Conservation (phyloP, 1,284 basidiomycete species). For the Bondarzewia mesenterica region DNA sequence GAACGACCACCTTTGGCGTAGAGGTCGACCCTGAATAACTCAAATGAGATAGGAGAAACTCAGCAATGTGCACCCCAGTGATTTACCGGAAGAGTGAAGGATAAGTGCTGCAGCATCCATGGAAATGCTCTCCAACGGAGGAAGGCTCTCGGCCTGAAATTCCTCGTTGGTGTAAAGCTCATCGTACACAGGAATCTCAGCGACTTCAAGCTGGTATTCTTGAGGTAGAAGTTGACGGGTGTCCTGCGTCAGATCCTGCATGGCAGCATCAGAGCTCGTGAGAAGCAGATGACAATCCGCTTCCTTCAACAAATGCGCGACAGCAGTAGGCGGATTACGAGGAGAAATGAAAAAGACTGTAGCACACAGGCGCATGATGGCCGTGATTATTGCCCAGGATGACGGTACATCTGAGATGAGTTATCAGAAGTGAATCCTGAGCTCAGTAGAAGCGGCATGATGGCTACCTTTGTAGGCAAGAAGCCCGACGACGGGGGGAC, state of each 20-base stretch:
- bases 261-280: neutral
- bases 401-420: constrained; percentile 14
- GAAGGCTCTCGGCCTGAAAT: neutral
- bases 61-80: neutral
- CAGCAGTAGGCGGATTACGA: constrained; percentile 18
- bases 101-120: neutral
- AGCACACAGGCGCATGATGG: constrained; percentile 15
- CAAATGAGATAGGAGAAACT: neutral
- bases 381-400: constrained; percentile 9
- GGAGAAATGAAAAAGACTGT: constrained; percentile 17
- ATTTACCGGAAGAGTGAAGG: constrained; percentile 5
- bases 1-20: constrained; percentile 17
- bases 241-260: neutral
- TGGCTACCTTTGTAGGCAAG: neutral
- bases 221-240: neutral
- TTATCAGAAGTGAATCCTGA: neutral
- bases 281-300: constrained; percentile 1
- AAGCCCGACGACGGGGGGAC: neutral
- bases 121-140: neutral
- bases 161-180: neutral
- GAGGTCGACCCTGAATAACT: constrained; percentile 17
- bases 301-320: constrained; percentile 15
- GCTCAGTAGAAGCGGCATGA: neutral
- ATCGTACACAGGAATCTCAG: neutral
- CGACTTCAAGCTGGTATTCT: neutral